Base-by-base conservation (phyloP, 2,329 filamentous ascomycete species). In the Alternaria ventricosa region DNA sequence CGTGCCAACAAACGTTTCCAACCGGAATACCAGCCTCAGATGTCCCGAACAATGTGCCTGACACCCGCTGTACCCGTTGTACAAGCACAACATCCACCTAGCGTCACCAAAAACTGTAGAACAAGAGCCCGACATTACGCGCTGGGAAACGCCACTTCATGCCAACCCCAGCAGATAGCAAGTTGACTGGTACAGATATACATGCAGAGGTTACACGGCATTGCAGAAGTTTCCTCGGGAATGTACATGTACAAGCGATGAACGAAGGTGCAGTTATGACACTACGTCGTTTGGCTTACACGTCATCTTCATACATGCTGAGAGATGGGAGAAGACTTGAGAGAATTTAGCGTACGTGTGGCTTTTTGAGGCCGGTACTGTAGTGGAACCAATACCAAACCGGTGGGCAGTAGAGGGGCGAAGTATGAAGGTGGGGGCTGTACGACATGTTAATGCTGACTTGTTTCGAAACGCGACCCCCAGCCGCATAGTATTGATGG, bases 141-240 rank as follows among this genome's bases (percentile, higher is more conserved):
- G 55, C 47, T 51, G 62, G 22, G 46, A 51, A 27, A 61, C 60
- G 60, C 60, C 57, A 54, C 46, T 45, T 56, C 15, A 50, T 60
- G 43, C 27, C 11, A 49, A 25, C 49, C 27, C 13, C 44, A 46
- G 51, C 22, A 13, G 43, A 18, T 15, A 54, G 61, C 60, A 6
- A 20, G 12, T 36, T 51, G 49, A 5, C 33, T 51, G 28, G 18
- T 20, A 33, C 12, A 13, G 11, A 49, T 12, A 27, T 15, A 49
- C 25, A 49, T 49, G n/a, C 46, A 13, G 46, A 28, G 9, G 46
- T 49, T 49, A 18, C 25, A 49, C 46, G 20, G 25, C 46, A 49
- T 49, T 28, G 25, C n/a, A 49, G n/a, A 49, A 12, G 6, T n/a
- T 18, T 18, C 6, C 25, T 20, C 15, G 46, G 47, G n/a, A 41